Evolutionary conservation across 768 basidiomycete genomes (phyloP), one percentile per base, ranked within the genome.

Genomic region (Lyophyllum atratum): DNA sequence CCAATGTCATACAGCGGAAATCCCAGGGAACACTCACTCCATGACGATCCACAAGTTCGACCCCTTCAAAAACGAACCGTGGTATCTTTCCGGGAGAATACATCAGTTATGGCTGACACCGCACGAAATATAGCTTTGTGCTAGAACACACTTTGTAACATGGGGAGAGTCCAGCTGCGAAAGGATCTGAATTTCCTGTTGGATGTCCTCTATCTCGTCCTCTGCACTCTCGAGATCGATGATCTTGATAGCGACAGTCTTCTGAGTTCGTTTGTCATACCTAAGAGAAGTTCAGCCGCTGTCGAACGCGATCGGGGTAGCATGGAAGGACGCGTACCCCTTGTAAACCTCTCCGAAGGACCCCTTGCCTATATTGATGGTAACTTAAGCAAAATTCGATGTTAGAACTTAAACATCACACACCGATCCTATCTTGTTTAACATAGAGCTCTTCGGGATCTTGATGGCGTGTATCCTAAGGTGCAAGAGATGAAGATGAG

Each of bases 281-380:
- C 95, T 97, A 58, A 39, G 48, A 28, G 52, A 56, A 28, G 39
- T 58, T 60, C 58, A 60, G 56, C 64, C 62, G 59, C 60, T 52
- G 37, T 50, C 21, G n/a, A 33, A 6, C 24, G n/a, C n/a, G 33
- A 57, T 53, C 33, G n/a, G 45, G 22, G 25, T 31, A 40, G 39
- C 39, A 50, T 53, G 45, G 56, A 53, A 26, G 48, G 17, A 54
- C 45, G 67, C 82, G 54, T 55, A 94, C 95, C 95, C 97, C 76
- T 98, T 98, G 79, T 92, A 98, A n/a, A 98, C 95, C 74, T 98
- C 97, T 67, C 96, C 97, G 67, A 99, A 98, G 5, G 95, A 98
- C 29, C 96, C 96, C 73, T 99, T 98, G 59, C 95, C 96, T 97
- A 66, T 28, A 60, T 22, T 51, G 26, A 21, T 40, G 26, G 24